phyloP scores from a whole-genome alignment of 257 asterid species.

The Fraxinus excelsior region DNA sequence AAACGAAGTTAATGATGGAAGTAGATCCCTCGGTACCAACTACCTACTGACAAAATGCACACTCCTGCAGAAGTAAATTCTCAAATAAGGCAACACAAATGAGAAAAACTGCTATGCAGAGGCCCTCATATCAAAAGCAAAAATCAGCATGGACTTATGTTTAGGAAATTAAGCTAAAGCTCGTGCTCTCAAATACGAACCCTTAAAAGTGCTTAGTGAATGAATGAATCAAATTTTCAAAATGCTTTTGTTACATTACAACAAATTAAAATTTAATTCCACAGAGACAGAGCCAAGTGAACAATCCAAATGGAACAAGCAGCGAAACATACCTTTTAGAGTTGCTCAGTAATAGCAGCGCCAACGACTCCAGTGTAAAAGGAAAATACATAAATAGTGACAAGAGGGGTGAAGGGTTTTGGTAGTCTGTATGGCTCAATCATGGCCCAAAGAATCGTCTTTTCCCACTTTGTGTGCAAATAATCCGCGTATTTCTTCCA shows the following conservation, averaged over 20 bases:
- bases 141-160: too few species aligned
- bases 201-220: too few species aligned
- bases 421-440: conserved; percentile 85
- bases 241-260: background rate
- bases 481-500: conserved; percentile 93
- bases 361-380: conserved; percentile 87
- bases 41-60: background rate
- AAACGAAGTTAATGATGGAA: background rate
- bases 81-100: background rate
- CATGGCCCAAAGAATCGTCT: conserved; percentile 87
- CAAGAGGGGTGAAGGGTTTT: conserved; percentile 75
- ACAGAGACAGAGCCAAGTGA: background rate
- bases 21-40: background rate
- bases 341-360: conserved; percentile 85
- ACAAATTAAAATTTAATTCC: too few species aligned
- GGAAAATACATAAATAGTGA: conserved; percentile 65
- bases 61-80: background rate
- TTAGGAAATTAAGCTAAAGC: too few species aligned
- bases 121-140: too few species aligned
- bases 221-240: too few species aligned
- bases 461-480: conserved; percentile 75
- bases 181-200: too few species aligned
- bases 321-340: conserved; percentile 54
- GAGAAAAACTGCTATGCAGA: background rate
- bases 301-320: background rate